phyloP scores from a whole-genome alignment of 805 yeast genomes.

The Kazachstania africana region DNA sequence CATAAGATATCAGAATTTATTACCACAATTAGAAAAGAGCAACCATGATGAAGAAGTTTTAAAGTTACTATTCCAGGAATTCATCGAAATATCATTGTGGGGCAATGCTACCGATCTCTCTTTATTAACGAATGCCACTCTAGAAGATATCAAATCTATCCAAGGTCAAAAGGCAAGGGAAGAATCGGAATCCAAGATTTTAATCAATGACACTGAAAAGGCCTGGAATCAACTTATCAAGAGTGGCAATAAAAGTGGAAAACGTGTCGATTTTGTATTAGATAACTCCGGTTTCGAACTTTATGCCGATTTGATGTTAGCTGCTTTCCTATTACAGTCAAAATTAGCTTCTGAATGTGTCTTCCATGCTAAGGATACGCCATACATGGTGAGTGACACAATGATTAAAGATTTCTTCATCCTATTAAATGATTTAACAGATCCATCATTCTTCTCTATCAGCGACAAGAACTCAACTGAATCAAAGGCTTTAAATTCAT shows the following conservation, averaged over 20 bases:
- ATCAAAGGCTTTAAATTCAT: slow-evolving; percentile 32
- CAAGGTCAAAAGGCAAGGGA: slow-evolving; percentile 86
- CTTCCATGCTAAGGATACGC: slow-evolving; percentile 80
- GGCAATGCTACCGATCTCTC: slow-evolving; percentile 97
- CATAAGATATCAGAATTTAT: slow-evolving; percentile 39
- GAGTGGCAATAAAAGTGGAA: slow-evolving; percentile 13
- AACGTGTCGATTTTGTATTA: slow-evolving; percentile 68
- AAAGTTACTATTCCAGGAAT: slow-evolving; percentile 61
- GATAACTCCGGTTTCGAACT: slow-evolving; percentile 95
- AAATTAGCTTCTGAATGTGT: slow-evolving; percentile 52
- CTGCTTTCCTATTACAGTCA: slow-evolving; percentile 58
- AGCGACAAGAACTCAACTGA: slow-evolving; percentile 14
- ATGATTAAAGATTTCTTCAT: slow-evolving; percentile 66
- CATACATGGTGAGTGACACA: slow-evolving; percentile 98
- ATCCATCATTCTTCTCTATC: slow-evolving; percentile 38
- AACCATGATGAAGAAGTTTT: slow-evolving; percentile 30
- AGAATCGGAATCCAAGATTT: slow-evolving; percentile 65
- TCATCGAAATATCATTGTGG: slow-evolving; percentile 85
- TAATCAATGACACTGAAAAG: slow-evolving; percentile 58
- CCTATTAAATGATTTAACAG: slow-evolving; percentile 44
- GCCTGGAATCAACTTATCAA: slow-evolving; percentile 47
- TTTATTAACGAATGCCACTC: slow-evolving; percentile 71
- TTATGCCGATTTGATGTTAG: slow-evolving; percentile 66
- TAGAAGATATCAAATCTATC: slow-evolving; percentile 80
- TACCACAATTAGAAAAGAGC: slow-evolving; percentile 3